These are phyloP conservation scores for Alternaria triticina DNA, from an alignment of 2,329 filamentous ascomycete species.

Conservation along the genomic window DNA sequence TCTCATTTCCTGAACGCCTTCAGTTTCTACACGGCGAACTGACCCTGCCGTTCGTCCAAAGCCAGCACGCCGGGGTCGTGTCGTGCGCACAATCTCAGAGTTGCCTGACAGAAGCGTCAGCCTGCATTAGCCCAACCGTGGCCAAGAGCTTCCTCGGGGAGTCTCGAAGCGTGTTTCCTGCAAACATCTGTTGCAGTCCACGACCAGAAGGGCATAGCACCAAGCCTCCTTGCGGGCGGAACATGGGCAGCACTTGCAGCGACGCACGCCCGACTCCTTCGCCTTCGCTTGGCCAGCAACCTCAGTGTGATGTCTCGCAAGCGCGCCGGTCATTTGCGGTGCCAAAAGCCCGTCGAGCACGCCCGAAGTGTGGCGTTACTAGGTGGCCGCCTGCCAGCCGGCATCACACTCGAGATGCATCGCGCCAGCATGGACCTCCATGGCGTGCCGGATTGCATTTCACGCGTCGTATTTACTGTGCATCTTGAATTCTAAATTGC, in stretches of 20 bases:
- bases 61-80: neutral
- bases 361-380: constrained; percentile 6
- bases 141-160: constrained; percentile 28
- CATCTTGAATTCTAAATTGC: constrained; percentile 38
- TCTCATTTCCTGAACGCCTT: constrained; percentile 4
- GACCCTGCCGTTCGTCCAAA: neutral
- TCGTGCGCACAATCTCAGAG: neutral
- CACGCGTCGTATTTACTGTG: constrained; percentile 6
- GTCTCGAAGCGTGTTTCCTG: constrained; percentile 31
- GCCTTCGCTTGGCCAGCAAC: constrained; percentile 4
- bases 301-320: constrained; percentile 13
- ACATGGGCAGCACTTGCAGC: constrained; percentile 17
- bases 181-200: constrained; percentile 20
- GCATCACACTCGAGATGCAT: constrained; percentile 3
- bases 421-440: constrained; percentile 16
- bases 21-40: neutral
- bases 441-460: constrained; percentile 13
- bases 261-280: constrained; percentile 8
- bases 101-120: constrained; percentile 15
- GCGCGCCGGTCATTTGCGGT: neutral
- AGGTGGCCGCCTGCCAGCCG: neutral
- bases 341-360: neutral
- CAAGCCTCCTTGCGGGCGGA: constrained; percentile 6
- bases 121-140: constrained; percentile 12
- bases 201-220: constrained; percentile 7